Conservation (phyloP, 768 basidiomycete species). For the Lactarius vividus region DNA sequence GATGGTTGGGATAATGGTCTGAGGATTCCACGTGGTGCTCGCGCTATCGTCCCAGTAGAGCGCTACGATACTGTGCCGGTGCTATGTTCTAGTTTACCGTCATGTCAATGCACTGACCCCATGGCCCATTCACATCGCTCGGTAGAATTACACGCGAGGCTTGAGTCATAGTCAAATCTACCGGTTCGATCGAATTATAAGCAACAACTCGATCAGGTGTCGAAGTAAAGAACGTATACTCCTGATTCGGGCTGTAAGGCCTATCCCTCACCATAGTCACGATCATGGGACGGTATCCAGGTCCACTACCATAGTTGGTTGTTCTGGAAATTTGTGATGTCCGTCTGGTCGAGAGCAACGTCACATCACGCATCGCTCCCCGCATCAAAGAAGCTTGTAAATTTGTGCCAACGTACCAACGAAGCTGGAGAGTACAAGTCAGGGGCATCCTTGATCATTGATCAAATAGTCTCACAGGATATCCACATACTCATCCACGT, state of each 20-base stretch:
- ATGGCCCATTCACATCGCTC: conserved; percentile 55
- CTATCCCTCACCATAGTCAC: conserved; percentile 53
- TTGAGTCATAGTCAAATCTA: conserved; percentile 72
- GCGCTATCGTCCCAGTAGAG: conserved; percentile 63
- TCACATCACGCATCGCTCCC: conserved; percentile 72
- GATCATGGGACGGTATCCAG: conserved; percentile 59
- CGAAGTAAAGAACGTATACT: conserved; percentile 46
- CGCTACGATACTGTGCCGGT: conserved; percentile 54
- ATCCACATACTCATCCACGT: too few species aligned
- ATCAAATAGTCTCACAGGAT: conserved; percentile 36
- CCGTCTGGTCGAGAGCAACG: conserved; percentile 62
- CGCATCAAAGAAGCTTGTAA: conserved; percentile 46
- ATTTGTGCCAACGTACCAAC: conserved; percentile 43
- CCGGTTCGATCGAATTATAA: neutral
- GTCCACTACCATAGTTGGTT: conserved; percentile 50
- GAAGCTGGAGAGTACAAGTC: conserved; percentile 32
- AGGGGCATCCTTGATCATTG: conserved; percentile 28
- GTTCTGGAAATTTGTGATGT: conserved; percentile 65
- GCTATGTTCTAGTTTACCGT: too few species aligned
- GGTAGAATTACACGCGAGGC: conserved; percentile 39
- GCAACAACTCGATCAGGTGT: neutral
- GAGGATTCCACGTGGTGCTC: conserved; percentile 52
- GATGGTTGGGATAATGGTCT: conserved; percentile 55
- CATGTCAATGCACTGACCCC: conserved; percentile 49
- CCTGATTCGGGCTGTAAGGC: conserved; percentile 63